phyloP scores from a whole-genome alignment of 202 grass and related monocot species.

The Saccharum hybrid region DNA sequence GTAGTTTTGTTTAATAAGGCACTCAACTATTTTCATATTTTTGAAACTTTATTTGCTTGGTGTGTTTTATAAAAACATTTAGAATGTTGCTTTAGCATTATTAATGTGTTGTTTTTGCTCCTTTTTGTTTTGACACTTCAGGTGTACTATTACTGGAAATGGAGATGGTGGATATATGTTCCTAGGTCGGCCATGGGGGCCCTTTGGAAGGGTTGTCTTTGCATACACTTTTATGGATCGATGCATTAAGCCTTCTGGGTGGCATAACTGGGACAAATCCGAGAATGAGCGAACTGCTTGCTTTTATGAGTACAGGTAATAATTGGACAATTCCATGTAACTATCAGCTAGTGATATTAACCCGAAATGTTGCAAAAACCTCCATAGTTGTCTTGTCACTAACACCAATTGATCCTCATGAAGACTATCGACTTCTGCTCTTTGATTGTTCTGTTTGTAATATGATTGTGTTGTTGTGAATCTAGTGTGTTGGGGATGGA shows the following conservation, averaged over 20 bases:
- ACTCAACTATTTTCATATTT: not conserved
- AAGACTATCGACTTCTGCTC: not conserved
- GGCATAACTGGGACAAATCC: slow-evolving; percentile 95
- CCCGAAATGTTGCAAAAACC: not conserved
- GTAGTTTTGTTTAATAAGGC: not conserved
- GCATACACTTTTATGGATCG: slow-evolving; percentile 93
- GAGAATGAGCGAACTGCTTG: slow-evolving; percentile 96
- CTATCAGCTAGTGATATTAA: not conserved
- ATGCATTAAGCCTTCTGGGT: slow-evolving; percentile 76
- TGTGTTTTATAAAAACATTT: slow-evolving; percentile 9
- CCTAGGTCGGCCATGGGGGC: slow-evolving; percentile 95
- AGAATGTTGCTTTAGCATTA: slow-evolving; percentile 21
- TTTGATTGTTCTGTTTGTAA: not conserved
- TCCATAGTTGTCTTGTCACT: slow-evolving; percentile 5
- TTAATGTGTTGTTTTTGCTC: not conserved
- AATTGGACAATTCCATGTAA: slow-evolving; percentile 14
- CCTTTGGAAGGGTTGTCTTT: slow-evolving; percentile 95
- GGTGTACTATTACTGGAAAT: slow-evolving; percentile 90
- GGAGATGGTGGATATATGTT: slow-evolving; percentile 80
- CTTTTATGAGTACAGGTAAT: slow-evolving; percentile 94
- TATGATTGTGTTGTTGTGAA: not conserved
- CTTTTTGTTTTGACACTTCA: slow-evolving; percentile 36
- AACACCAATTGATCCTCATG: not conserved
- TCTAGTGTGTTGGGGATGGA: not conserved
- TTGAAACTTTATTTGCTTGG: not conserved